phyloP scores from a whole-genome alignment of 2,329 filamentous ascomycete species.

The Aspergillus unguis region DNA sequence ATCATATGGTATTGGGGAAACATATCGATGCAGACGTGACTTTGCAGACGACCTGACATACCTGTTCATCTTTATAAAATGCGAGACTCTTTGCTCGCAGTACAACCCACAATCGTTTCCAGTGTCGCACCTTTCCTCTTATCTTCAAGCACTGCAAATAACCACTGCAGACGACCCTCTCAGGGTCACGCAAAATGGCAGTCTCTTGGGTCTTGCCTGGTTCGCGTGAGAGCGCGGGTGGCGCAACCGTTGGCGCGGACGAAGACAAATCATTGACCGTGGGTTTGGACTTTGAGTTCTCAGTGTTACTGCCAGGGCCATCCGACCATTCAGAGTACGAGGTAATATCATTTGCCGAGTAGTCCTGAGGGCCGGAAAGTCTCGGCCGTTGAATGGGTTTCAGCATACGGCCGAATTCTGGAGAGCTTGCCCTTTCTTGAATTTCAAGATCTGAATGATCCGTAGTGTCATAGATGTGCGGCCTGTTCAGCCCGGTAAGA shows the following conservation, averaged over 20 bases:
- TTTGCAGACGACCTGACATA: constrained; percentile 7
- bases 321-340: constrained; percentile 89
- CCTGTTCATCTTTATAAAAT: constrained; percentile 82
- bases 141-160: constrained; percentile 82
- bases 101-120: constrained; percentile 94
- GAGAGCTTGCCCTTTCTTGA: constrained; percentile 31
- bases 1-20: not conserved
- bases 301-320: constrained; percentile 28
- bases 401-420: constrained; percentile 31
- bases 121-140: constrained; percentile 76
- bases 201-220: constrained; percentile 60
- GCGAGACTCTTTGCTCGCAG: constrained; percentile 79
- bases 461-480: constrained; percentile 37
- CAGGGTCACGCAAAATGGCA: constrained; percentile 62
- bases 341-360: constrained; percentile 64
- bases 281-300: constrained; percentile 25
- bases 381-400: constrained; percentile 27
- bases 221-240: constrained; percentile 48
- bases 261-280: constrained; percentile 30
- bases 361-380: constrained; percentile 47
- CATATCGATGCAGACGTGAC: no score
- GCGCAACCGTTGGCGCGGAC: constrained; percentile 28
- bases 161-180: constrained; percentile 91
- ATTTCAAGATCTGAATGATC: constrained; percentile 43
- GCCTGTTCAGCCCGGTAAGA: constrained; percentile 23